Percentiles rank a stretch among this genome's conserved stretches.
Conservation (phyloP, 495 filamentous ascomycete genomes). For the Neurospora terricola region DNA sequence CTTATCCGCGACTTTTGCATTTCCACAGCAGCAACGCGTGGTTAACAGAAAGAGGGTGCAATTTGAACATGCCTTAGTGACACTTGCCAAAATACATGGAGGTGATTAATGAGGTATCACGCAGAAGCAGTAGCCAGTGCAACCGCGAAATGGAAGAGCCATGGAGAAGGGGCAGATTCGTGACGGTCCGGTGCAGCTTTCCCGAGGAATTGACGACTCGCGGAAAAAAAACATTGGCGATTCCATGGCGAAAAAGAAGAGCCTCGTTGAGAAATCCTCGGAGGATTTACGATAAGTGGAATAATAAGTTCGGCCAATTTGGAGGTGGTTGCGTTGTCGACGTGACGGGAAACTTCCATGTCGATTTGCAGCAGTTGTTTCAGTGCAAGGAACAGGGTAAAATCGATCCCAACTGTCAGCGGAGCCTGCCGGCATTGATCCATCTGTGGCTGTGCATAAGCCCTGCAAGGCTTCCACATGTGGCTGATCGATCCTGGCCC, state of each 20-base stretch:
- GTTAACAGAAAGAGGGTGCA: neutral
- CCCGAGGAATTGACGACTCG: neutral
- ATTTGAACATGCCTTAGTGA: neutral
- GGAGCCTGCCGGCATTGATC: neutral
- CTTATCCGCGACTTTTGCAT: neutral
- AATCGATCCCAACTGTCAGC: no score
- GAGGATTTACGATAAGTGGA: no score
- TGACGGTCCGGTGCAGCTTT: neutral
- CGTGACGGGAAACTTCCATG: neutral
- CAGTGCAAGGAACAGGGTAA: neutral
- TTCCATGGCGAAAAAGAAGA: neutral
- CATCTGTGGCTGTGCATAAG: neutral
- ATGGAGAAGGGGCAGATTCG: neutral
- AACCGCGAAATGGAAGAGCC: neutral
- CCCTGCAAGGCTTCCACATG: neutral
- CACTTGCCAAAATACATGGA: neutral
- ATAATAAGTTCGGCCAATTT: no score
- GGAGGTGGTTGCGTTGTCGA: neutral
- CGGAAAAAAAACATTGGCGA: neutral
- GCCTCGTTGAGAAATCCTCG: neutral
- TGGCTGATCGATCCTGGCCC: neutral
- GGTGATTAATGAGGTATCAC: neutral
- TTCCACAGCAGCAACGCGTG: neutral
- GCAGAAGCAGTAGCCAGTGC: neutral
- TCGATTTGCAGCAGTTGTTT: no score